Evolutionary conservation across 805 yeast genomes (phyloP), one percentile per base, ranked within the genome.

Genomic region (Metschnikowia chrysomelidarum): DNA sequence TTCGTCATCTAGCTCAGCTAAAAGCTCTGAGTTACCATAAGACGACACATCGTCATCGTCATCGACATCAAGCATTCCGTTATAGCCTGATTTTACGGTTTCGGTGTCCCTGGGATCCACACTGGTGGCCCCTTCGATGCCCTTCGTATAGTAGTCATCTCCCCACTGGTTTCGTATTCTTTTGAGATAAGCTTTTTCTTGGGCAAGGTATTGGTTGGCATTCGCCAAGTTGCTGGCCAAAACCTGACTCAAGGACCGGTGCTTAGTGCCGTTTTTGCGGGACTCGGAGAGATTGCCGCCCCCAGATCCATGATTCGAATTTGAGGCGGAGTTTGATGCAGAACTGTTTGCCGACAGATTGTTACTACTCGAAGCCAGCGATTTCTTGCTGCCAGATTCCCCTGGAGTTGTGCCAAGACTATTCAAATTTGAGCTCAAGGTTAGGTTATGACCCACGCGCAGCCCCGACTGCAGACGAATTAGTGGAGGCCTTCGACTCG

Each of bases 111-210:
- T 40, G 16, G 33, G 25, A 15, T 47, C 46, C 8, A 32, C 60
- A 6, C 19, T 5, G 29, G 55, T 56, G 7, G 63, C 67, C 3
- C 66, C 72, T 12, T 76, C 64, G 26, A 80, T 75, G 4, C 82
- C 86, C 46, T 78, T 78, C 9, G 86, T 80, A 51, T 82, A 80
- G 54, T 82, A 82, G 48, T 84, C 93, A 55, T 83, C 87, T 3
- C 67, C 73, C 24, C 68, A 62, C 43, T 76, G 80, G 44, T 78
- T 78, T 40, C 74, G 71, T 51, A 84, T 73, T 51, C 76, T 76
- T 38, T 73, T 75, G 38, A 85, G 57, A 49, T 84, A 84, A 1
- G 78, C 73, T 48, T 71, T 71, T 52, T 85, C 93, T 50, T 83
- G 89, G 3, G 79, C 75, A 39, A 69, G 50, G 51, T 76, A 76